Base-by-base conservation (phyloP, 441 rosid genomes). In the Erodium moschatum region DNA sequence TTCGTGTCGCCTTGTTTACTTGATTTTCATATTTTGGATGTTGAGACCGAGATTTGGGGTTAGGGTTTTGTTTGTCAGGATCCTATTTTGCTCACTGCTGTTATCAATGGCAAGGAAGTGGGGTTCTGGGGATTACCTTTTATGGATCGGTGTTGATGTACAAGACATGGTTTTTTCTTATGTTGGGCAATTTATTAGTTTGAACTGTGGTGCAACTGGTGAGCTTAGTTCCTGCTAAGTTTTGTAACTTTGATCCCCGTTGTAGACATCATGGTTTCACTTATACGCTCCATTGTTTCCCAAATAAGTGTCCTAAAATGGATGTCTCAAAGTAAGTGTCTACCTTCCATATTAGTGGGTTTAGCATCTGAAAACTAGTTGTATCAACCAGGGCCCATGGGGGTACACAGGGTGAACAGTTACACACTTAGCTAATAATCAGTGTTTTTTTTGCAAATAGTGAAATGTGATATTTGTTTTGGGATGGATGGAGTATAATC, bases 31-130 rank as follows among this genome's bases (percentile, higher is more conserved):
- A 6, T 56, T 56, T 58, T 8, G 31, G 64, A 19, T 60, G 64
- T 20, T 9, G 64, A 19, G 31, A 4, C 31, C 64, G 5, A 3
- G 64, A 60, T 60, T 60, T 60, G 64, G 21, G 11, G 64, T 60
- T 60, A 60, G 64, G 64, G 64, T 60, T 60, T 60, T 60, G 64
- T 60, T 60, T 60, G 64, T 20, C 6, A 0, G 13, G 63, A 35
- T 35, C 40, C 40, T 35, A 6, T 35, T 35, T 3, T 35, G 6
- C 0, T 35, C 40, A 35, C 40, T 35, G 40, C 40, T 35, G 40
- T 35, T 35, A 6, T 35, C 40, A 35, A 35, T 35, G 40, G 40
- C 7, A 35, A 35, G 40, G 40, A 35, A 35, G 3, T 35, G 40
- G 40, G 40, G 40, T 35, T 35, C 40, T 35, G 40, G 8, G 40